Conservation (phyloP, 805 yeast genomes). For the Tetrapisispora namnaoensis region DNA sequence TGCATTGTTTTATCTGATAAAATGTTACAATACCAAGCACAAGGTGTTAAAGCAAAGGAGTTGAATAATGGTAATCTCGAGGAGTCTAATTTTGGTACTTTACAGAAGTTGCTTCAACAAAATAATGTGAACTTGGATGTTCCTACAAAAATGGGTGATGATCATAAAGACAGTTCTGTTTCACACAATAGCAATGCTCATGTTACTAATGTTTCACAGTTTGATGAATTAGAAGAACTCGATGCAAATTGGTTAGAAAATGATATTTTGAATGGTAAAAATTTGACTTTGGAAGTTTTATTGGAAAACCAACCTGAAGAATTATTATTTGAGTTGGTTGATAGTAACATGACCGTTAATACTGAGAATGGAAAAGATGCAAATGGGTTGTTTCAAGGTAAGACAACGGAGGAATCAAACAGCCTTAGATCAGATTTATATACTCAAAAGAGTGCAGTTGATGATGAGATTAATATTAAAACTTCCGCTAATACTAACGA, state of each 20-base stretch:
- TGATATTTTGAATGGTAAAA: conserved; percentile 11
- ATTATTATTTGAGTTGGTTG: conserved; percentile 10
- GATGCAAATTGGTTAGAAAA: conserved; percentile 6
- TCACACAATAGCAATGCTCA: background rate
- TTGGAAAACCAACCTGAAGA: conserved; percentile 9
- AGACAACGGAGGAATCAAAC: background rate
- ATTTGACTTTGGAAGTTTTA: conserved; percentile 18
- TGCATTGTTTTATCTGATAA: background rate
- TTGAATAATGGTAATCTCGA: background rate
- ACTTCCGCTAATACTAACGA: background rate
- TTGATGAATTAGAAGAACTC: conserved; percentile 1
- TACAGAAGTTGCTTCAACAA: conserved; percentile 1
- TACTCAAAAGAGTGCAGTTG: background rate
- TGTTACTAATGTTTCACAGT: background rate
- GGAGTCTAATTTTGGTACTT: background rate
- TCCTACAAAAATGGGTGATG: background rate
- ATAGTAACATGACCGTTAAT: background rate
- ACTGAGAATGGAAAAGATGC: background rate
- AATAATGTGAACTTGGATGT: background rate
- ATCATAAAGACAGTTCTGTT: background rate
- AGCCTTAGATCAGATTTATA: background rate
- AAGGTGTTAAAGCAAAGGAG: too few relatives aligned
- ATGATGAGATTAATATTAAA: background rate
- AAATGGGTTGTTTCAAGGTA: background rate
- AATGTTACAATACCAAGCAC: background rate